Evolutionary conservation across 2,329 filamentous ascomycete species (phyloP).

Genomic region (Bipolaris gigantea): DNA sequence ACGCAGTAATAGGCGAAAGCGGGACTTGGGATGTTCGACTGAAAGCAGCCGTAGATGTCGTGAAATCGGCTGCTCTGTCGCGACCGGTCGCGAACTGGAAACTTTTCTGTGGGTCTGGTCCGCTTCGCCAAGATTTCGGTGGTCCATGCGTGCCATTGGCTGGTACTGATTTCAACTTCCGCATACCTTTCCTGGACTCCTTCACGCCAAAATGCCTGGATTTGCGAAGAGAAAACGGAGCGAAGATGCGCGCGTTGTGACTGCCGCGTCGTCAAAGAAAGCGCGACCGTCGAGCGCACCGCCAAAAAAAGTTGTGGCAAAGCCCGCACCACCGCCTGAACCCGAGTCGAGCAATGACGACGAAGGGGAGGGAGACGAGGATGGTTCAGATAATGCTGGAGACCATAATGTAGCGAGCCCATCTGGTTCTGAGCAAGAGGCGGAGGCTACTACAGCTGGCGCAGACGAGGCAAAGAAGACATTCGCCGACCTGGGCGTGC

Average conservation of each 20-base stretch:
- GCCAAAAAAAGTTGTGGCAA: slow-evolving; percentile 15
- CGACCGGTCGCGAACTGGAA: slow-evolving; percentile 12
- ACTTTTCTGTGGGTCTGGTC: slow-evolving; percentile 16
- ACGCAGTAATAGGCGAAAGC: neutral
- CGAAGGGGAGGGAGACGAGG: slow-evolving; percentile 1
- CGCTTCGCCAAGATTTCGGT: slow-evolving; percentile 17
- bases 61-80: slow-evolving; percentile 3
- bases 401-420: neutral
- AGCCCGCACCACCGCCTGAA: slow-evolving; percentile 22
- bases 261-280: slow-evolving; percentile 17
- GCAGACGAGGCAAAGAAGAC: slow-evolving; percentile 56
- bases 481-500: slow-evolving; percentile 75
- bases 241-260: slow-evolving; percentile 5
- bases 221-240: slow-evolving; percentile 50
- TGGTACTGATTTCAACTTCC: neutral
- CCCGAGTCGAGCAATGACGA: slow-evolving; percentile 32
- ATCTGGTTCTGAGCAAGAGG: neutral
- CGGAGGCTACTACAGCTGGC: neutral
- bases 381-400: neutral
- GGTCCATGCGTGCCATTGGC: neutral
- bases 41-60: neutral
- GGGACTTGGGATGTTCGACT: neutral
- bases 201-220: slow-evolving; percentile 40
- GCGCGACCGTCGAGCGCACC: slow-evolving; percentile 21
- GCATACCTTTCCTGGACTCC: slow-evolving; percentile 5